Base-by-base conservation (phyloP, 2,329 filamentous ascomycete species). In the Laburnicola sp. region DNA sequence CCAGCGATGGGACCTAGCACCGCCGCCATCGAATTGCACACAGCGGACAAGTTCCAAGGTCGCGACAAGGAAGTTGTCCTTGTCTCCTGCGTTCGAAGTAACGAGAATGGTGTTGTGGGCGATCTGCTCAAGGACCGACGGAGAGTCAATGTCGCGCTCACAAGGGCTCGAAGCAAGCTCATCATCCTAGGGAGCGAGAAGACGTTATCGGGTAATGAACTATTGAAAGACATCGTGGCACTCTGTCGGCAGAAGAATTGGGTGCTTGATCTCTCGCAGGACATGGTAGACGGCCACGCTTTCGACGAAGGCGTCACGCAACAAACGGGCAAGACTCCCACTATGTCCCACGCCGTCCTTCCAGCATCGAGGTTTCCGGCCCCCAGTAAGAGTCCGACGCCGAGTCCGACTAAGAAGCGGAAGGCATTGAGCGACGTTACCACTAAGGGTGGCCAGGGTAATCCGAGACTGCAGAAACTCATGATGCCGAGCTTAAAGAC, bases 31-130 rank as follows among this genome's bases (percentile, higher is more conserved):
- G 94, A 99, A 74, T 91, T 97, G 82, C 91, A 99, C 73, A 97
- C 94, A 0, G 92, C 94, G 2, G 94, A 99, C 74, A 91, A 93
- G 38, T 99, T 96, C 73, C 94, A 99, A 71, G 94, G 94, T 5
- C 84, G 94, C 7, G 94, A 99, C 74, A 99, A 99, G 70, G 91
- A 96, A 66, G 86, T 96, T 2, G 83, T 97, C 0, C 84, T 99
- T 10, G 81, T 99, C 6, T 90, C 85, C 48, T 86, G 96, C 27
- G 94, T 97, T 10, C 84, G 94, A 27, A 93, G 86, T 69, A 99
- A 99, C 64, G 86, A 92, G 22, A 81, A 82, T 1, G 84, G 86
- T 56, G 84, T 82, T 43, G 92, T 99, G n/a, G 94, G 94, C 16
- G 94, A 97, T 48, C 74, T 99, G 39, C 79, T 99, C 26, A 89